Percentiles rank a stretch among this genome's conserved stretches.
Evolutionary conservation across 768 basidiomycete species (phyloP).

Genomic region (Lentinula sp.): DNA sequence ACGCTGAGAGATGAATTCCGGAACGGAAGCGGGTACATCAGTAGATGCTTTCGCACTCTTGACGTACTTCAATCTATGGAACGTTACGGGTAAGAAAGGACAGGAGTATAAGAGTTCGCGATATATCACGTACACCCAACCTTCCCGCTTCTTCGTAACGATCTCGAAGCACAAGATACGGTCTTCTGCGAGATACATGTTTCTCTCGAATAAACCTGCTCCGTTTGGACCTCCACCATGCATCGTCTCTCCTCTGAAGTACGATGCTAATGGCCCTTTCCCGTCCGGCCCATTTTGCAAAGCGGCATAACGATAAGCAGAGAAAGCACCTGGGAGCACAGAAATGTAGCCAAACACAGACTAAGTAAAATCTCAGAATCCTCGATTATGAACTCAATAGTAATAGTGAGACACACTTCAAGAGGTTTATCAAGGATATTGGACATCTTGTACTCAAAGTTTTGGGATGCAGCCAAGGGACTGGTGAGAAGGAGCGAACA

Average conservation of each 20-base stretch:
- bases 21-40: constrained; percentile 86
- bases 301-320: constrained; percentile 86
- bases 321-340: constrained; percentile 89
- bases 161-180: constrained; percentile 93
- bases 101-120: not conserved
- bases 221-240: constrained; percentile 52
- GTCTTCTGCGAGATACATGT: constrained; percentile 91
- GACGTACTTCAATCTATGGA: constrained; percentile 70
- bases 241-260: constrained; percentile 92
- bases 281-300: constrained; percentile 83
- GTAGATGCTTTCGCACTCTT: constrained; percentile 93
- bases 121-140: constrained; percentile 58
- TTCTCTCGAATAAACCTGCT: constrained; percentile 79
- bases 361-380: constrained; percentile 19
- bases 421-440: constrained; percentile 95
- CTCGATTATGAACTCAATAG: not conserved
- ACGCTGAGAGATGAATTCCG: constrained; percentile 94
- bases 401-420: constrained; percentile 48
- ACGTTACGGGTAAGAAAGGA: not conserved
- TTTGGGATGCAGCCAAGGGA: constrained; percentile 88
- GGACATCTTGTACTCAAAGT: constrained; percentile 98
- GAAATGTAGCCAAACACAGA: constrained; percentile 85
- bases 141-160: constrained; percentile 82
- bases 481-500: constrained; percentile 68
- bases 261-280: constrained; percentile 83